Base-by-base conservation (phyloP, 345 rosid species). In the Eucalyptus cladocalyx region DNA sequence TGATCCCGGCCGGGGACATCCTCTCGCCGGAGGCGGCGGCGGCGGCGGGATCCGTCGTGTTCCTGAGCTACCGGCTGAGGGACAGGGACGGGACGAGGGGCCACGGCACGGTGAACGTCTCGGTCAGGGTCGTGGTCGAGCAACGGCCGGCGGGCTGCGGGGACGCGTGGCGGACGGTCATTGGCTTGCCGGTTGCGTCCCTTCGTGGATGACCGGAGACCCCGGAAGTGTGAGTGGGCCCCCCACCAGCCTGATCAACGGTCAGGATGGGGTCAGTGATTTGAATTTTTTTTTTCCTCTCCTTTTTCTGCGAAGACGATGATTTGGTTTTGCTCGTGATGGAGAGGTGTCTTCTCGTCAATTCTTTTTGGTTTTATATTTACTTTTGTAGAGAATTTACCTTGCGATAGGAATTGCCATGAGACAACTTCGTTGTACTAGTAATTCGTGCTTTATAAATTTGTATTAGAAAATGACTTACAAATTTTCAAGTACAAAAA, bases 51-150 rank as follows among this genome's bases (percentile, higher is more conserved):
- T 62, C 62, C 54, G 88, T 88, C 18, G 45, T 88, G 86, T 88
- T 62, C 54, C 91, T 90, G 18, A 88, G 89, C 86, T 90, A 90
- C 89, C 89, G 91, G 89, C 56, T 90, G 86, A 47, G 76, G 91
- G 86, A 90, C 54, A 69, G 80, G 56, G 89, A 90, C 69, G 91
- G 89, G 37, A 90, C 89, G 69, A n/a, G 88, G 62, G 88, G 89
- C 12, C 56, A 67, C n/a, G 91, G 91, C 48, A 62, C 88, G 24
- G 89, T 90, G 45, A 86, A 88, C 90, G 88, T 90, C 50, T 62
- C 88, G 23, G 91, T 76, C 42, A 76, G 81, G 83, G 86, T 88
- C 88, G 91, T 42, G 47, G 85, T 76, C 47, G 85, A 76, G 45
- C 47, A 80, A 13, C 65, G 91, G 16, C 45, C 24, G 88, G 21